These are phyloP conservation scores for Tetrahymena thermophila DNA, from an alignment of 73 alveolate genomes.

Conservation along the genomic window DNA sequence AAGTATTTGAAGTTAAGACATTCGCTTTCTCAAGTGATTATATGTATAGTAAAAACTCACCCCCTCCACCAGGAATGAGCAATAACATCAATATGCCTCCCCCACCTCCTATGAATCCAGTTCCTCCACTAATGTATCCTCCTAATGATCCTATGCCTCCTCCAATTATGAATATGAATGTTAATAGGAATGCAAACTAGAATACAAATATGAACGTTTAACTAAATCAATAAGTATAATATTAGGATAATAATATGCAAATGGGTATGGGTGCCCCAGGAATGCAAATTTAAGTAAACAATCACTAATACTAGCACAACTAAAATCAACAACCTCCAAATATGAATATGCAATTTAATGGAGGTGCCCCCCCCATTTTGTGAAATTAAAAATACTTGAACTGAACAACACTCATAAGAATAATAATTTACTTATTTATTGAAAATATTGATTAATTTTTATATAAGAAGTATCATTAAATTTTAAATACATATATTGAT, in stretches of 20 bases:
- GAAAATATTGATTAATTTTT: too few relatives aligned
- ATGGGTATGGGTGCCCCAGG: not conserved
- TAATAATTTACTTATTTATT: too few relatives aligned
- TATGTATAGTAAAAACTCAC: not conserved
- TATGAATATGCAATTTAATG: not conserved
- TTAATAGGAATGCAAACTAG: not conserved
- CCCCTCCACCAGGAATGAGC: not conserved
- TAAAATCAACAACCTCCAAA: not conserved
- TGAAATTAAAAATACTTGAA: not conserved
- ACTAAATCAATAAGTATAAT: too few relatives aligned
- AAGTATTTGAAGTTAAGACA: constrained; percentile 8
- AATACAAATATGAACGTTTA: not conserved
- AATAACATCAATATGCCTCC: not conserved
- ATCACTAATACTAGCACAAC: not conserved
- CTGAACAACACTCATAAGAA: too few relatives aligned
- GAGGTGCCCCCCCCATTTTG: not conserved
- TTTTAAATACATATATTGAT: too few relatives aligned
- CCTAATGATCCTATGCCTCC: not conserved
- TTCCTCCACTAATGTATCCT: not conserved
- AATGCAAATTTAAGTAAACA: not conserved
- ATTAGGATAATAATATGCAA: not conserved
- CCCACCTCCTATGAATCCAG: not conserved
- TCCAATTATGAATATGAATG: not conserved
- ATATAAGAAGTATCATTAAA: too few relatives aligned
- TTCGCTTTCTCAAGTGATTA: not conserved